Conservation (phyloP, 441 rosid genomes). For the Arabidopsis lyrata region DNA sequence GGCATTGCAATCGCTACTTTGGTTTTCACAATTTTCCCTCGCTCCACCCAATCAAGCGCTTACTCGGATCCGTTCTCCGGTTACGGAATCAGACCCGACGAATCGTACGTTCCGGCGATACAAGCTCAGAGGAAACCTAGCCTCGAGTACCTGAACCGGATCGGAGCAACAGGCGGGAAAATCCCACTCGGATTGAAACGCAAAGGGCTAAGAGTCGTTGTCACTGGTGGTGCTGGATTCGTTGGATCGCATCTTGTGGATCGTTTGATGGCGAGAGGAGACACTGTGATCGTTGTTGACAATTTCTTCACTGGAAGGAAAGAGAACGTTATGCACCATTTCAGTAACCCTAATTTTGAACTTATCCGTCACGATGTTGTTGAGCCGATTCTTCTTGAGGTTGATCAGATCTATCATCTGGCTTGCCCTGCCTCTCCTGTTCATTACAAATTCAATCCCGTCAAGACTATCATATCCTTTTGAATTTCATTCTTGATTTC, state of each 20-base stretch:
- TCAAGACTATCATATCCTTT: conserved; percentile 87
- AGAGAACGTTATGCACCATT: conserved; percentile 80
- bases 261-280: conserved; percentile 77
- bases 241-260: conserved; percentile 92
- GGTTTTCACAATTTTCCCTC: conserved; percentile 60
- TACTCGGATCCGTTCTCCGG: conserved; percentile 44
- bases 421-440: conserved; percentile 94
- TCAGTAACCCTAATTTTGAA: conserved; percentile 80
- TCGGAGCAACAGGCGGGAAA: conserved; percentile 51
- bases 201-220: conserved; percentile 66
- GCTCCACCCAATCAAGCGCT: conserved; percentile 26
- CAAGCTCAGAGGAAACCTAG: conserved; percentile 44
- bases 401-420: conserved; percentile 83
- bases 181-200: conserved; percentile 66
- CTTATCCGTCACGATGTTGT: conserved; percentile 80
- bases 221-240: conserved; percentile 90
- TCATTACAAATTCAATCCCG: conserved; percentile 88
- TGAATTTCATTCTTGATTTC: not conserved
- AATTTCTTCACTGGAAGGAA: conserved; percentile 85
- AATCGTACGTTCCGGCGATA: conserved; percentile 18
- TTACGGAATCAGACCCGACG: conserved; percentile 34
- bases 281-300: conserved; percentile 77
- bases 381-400: conserved; percentile 70
- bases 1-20: conserved; percentile 70
- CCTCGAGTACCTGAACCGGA: conserved; percentile 36